phyloP scores from a whole-genome alignment of 108 stramenopile genomes.

The Skeletonema potamos region DNA sequence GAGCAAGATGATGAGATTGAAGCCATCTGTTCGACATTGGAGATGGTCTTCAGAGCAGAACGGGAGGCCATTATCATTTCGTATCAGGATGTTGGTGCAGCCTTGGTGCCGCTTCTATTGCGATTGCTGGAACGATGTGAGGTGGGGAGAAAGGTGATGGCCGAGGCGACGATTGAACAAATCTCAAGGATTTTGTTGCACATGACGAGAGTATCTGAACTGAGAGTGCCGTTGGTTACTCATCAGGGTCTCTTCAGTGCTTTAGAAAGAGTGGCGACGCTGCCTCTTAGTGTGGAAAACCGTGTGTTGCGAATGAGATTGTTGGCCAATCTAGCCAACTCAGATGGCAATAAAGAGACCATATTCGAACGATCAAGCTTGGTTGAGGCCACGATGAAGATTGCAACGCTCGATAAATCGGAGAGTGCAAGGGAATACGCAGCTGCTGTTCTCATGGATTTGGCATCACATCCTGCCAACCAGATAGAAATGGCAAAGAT shows the following conservation, averaged over 20 bases:
- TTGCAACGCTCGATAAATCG: slow-evolving; percentile 65
- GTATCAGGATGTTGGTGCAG: slow-evolving; percentile 62
- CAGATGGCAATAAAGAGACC: slow-evolving; percentile 70
- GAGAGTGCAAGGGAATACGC: slow-evolving; percentile 74
- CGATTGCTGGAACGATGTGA: slow-evolving; percentile 65
- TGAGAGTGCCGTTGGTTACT: slow-evolving; percentile 52
- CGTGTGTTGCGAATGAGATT: slow-evolving; percentile 64
- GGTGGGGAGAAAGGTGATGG: slow-evolving; percentile 24
- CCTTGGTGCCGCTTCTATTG: slow-evolving; percentile 60
- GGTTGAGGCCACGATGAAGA: slow-evolving; percentile 58
- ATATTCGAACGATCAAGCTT: slow-evolving; percentile 55
- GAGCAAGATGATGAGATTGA: slow-evolving; percentile 72
- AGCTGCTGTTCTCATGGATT: slow-evolving; percentile 75
- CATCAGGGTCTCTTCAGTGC: slow-evolving; percentile 64
- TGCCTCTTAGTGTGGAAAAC: slow-evolving; percentile 56
- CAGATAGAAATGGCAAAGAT: slow-evolving; percentile 75
- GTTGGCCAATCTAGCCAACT: slow-evolving; percentile 76
- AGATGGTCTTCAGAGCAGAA: slow-evolving; percentile 78
- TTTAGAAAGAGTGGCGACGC: slow-evolving; percentile 50
- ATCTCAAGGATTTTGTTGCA: slow-evolving; percentile 65
- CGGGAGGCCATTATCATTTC: slow-evolving; percentile 51
- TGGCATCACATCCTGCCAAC: slow-evolving; percentile 67
- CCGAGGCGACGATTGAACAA: slow-evolving; percentile 61
- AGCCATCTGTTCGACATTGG: slow-evolving; percentile 68
- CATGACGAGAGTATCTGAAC: slow-evolving; percentile 61